Conservation (phyloP, 305 asterid species). For the Solanum hybrid region DNA sequence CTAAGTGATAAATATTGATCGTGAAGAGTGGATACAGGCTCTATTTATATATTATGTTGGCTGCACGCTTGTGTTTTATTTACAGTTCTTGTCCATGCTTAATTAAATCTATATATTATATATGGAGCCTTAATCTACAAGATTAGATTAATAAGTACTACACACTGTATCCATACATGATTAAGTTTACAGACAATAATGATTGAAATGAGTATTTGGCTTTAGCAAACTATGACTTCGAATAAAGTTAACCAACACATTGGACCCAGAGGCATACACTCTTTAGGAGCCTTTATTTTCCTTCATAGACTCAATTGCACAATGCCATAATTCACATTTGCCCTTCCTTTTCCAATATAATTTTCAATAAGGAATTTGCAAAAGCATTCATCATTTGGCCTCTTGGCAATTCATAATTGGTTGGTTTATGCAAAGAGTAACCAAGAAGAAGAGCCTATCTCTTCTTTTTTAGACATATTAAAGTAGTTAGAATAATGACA, state of each 20-base stretch:
- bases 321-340: constrained; percentile 10
- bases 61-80: constrained; percentile 10
- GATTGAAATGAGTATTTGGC: constrained; percentile 11
- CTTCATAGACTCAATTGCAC: constrained; percentile 14
- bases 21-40: background rate
- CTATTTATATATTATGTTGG: background rate
- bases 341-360: background rate
- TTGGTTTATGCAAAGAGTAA: constrained; percentile 13
- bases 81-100: background rate
- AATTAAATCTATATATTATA: background rate
- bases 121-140: constrained; percentile 3
- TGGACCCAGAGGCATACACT: constrained; percentile 14
- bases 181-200: background rate
- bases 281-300: background rate
- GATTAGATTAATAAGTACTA: background rate
- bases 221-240: constrained; percentile 6
- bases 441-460: constrained; percentile 13
- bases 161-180: background rate
- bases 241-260: constrained; percentile 20
- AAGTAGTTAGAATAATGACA: background rate
- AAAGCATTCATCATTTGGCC: constrained; percentile 10
- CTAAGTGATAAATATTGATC: background rate
- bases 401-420: constrained; percentile 16
- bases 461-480: constrained; percentile 8
- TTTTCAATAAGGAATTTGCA: background rate